Percentiles rank a stretch among this genome's conserved stretches.
These are phyloP conservation scores for Cryptosporidium parvum DNA, from an alignment of 169 alveolate genomes.

Conservation along the genomic window DNA sequence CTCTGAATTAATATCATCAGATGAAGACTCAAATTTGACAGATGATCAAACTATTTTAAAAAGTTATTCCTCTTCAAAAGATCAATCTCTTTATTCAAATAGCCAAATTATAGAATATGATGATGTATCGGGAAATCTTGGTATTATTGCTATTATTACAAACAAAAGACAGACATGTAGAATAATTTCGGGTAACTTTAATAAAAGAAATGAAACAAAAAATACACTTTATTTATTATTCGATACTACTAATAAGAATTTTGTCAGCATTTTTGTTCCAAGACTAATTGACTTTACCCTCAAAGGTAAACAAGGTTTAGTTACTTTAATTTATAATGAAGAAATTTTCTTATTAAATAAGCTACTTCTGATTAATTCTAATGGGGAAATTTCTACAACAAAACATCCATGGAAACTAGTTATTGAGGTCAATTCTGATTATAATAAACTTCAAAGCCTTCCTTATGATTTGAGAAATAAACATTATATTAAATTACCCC, in stretches of 20 bases:
- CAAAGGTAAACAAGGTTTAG: conserved; percentile 29
- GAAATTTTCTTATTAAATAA: conserved; percentile 35
- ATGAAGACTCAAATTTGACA: not conserved
- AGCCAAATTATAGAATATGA: conserved; percentile 4
- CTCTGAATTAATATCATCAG: conserved; percentile 3
- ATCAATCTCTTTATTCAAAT: conserved; percentile 8
- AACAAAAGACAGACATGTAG: conserved; percentile 29
- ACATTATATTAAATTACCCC: conserved; percentile 29
- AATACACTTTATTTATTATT: conserved; percentile 43
- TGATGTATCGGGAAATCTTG: conserved; percentile 24
- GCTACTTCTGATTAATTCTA: conserved; percentile 3
- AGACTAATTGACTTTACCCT: conserved; percentile 13
- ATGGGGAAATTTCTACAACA: conserved; percentile 2
- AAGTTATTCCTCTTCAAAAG: not conserved
- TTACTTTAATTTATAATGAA: not conserved
- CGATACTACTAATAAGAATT: conserved; percentile 25
- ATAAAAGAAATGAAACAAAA: conserved; percentile 11
- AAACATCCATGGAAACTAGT: conserved; percentile 38
- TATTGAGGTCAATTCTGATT: conserved; percentile 48
- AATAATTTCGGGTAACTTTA: conserved; percentile 36
- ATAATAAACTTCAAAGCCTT: conserved; percentile 3
- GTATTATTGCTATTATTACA: not conserved
- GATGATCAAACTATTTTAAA: not conserved
- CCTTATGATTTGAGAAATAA: conserved; percentile 19
- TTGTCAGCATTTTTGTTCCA: conserved; percentile 28